Evolutionary conservation across 2,329 filamentous ascomycete species (phyloP), one percentile per base, ranked within the genome.

Genomic region (Emergomyces orientalis): DNA sequence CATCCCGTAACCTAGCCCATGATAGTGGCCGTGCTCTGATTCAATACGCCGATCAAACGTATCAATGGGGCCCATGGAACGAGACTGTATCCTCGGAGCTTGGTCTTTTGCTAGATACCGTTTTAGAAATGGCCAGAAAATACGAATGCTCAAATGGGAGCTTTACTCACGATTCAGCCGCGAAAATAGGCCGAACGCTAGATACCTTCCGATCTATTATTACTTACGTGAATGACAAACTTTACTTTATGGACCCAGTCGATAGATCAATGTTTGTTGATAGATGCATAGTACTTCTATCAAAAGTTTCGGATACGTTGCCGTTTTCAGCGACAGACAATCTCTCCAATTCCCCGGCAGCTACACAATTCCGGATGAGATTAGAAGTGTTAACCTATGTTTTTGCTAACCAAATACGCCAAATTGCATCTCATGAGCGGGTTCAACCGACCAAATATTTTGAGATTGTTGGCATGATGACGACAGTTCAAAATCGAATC

Each of bases 51-150:
- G 69, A 72, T 27, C 67, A 70, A 39, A 69, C 63, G 2, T 71
- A 77, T 63, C 73, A 74, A 61, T 86, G 83, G 78, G 77, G 79
- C 32, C 69, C 78, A 3, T 87, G 84, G 84, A 81, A 78, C 60
- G 83, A 86, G 58, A 76, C 77, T 14, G 79, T 84, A 1, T 81
- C 77, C 37, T 78, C 79, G 1, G 76, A 80, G 51, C 63, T 84
- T 27, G 73, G 71, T 5, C 63, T 67, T 27, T 71, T 77, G 1
- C 74, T 80, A 51, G 64, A 71, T 13, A 63, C 64, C 11, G 72
- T 80, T 30, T 37, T 45, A 30, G 27, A 59, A 27, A 27, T 34
- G 27, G 27, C 13, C 8, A 45, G 56, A 47, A 39, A 39, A 22
- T 27, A 63, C n/a, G 39, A 63, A 9, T 19, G 59, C 41, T 25